These are phyloP conservation scores for Hypoxylon perforatum DNA, from an alignment of 495 filamentous ascomycete species.

Conservation along the genomic window DNA sequence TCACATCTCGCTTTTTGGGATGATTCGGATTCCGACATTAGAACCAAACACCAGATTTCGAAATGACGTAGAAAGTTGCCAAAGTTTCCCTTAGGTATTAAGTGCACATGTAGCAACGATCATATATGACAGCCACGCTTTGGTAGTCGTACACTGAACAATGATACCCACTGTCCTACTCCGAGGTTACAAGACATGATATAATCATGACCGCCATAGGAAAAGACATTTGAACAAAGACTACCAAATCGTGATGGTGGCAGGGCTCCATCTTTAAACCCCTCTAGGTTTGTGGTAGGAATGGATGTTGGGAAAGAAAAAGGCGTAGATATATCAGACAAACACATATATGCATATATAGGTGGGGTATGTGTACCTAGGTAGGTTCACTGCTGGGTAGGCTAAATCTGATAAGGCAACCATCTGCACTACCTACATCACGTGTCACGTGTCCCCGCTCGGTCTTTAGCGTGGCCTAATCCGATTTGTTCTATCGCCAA, in stretches of 20 bases:
- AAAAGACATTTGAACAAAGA: not conserved
- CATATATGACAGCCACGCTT: too few relatives aligned
- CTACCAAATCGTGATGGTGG: not conserved
- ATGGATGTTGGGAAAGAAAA: not conserved
- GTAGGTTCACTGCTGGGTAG: not conserved
- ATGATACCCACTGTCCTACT: not conserved
- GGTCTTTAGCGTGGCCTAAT: constrained; percentile 43
- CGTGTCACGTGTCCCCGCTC: constrained; percentile 28
- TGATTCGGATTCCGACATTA: too few relatives aligned
- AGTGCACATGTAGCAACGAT: too few relatives aligned
- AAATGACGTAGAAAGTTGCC: too few relatives aligned
- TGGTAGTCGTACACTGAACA: too few relatives aligned
- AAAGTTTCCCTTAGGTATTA: too few relatives aligned
- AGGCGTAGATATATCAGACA: not conserved
- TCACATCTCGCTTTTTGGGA: too few relatives aligned
- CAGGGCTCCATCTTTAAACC: not conserved
- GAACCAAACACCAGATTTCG: too few relatives aligned
- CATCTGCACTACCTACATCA: constrained; percentile 15
- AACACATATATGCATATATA: too few relatives aligned
- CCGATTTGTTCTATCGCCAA: constrained; percentile 40
- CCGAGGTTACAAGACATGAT: not conserved
- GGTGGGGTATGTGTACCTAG: not conserved
- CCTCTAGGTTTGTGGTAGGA: too few relatives aligned
- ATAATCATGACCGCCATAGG: not conserved
- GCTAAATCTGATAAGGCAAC: constrained; percentile 23